Percentiles rank a stretch among this genome's conserved stretches.
Conservation (phyloP, 2,329 filamentous ascomycete species). For the Mollisia scopiformis region DNA sequence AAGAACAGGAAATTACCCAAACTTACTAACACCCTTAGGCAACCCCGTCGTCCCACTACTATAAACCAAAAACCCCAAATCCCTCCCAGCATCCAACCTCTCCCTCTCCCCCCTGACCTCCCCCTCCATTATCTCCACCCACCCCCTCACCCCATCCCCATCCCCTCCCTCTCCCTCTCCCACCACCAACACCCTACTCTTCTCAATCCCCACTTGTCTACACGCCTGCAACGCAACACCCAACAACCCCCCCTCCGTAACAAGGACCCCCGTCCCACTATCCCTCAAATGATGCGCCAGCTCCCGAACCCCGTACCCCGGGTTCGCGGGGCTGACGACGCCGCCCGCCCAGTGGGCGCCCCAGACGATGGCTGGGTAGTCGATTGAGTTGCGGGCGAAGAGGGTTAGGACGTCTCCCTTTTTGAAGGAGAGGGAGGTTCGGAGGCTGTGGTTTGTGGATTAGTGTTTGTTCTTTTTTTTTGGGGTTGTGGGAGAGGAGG, state of each 20-base stretch:
- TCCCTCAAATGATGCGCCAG: conserved; percentile 81
- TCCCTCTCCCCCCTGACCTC: conserved; percentile 2
- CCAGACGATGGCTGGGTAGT: conserved; percentile 75
- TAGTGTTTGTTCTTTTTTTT: too few species aligned
- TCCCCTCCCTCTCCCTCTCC: conserved; percentile 56
- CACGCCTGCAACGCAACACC: conserved; percentile 57
- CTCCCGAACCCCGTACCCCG: conserved; percentile 79
- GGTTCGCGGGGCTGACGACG: conserved; percentile 79
- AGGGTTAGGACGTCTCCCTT: conserved; percentile 81
- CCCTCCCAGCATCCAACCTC: conserved; percentile 49
- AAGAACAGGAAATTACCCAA: too few species aligned
- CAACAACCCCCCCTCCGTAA: conserved; percentile 70
- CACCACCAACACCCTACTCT: conserved; percentile 72
- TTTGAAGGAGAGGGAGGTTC: conserved; percentile 71
- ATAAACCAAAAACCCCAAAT: conserved; percentile 83
- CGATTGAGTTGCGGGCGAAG: conserved; percentile 82
- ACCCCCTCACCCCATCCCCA: conserved; percentile 54
- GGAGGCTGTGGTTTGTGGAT: too few species aligned
- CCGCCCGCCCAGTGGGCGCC: conserved; percentile 82
- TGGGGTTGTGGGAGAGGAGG: too few species aligned
- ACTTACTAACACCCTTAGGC: conserved; percentile 90
- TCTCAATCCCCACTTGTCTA: background rate
- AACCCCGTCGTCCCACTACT: conserved; percentile 42
- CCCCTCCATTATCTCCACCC: conserved; percentile 47
- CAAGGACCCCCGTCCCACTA: conserved; percentile 70